Conservation (phyloP, 768 basidiomycete species). For the Leccinum uliginosum region DNA sequence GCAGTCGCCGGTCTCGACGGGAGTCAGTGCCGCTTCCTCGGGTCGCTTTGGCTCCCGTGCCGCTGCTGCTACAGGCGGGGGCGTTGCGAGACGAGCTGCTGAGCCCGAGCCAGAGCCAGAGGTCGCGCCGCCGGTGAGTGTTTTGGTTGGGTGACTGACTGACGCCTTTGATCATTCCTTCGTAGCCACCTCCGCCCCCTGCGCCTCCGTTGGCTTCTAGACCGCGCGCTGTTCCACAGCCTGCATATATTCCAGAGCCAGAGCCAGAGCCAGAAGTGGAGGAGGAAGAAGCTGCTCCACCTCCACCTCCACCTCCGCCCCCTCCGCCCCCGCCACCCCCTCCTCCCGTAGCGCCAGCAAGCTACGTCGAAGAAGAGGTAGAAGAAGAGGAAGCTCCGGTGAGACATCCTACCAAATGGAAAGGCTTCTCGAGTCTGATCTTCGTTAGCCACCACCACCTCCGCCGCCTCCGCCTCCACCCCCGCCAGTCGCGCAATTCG, state of each 20-base stretch:
- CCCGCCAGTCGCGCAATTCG: conserved; percentile 33
- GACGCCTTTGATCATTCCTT: neutral
- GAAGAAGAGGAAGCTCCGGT: conserved; percentile 11
- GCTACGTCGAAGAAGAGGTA: conserved; percentile 7
- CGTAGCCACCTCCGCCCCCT: conserved; percentile 28
- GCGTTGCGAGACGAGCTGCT: conserved; percentile 16
- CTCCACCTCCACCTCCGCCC: conserved; percentile 29
- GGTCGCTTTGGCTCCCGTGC: conserved; percentile 31
- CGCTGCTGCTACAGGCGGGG: conserved; percentile 28
- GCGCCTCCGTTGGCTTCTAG: conserved; percentile 18
- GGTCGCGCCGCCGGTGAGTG: conserved; percentile 28
- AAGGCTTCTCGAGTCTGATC: neutral
- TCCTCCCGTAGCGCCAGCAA: conserved; percentile 22
- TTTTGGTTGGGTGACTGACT: conserved; percentile 3
- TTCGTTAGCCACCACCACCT: conserved; percentile 17
- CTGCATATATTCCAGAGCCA: conserved; percentile 15
- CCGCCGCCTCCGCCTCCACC: conserved; percentile 37
- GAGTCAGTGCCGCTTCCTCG: conserved; percentile 35
- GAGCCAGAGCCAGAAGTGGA: conserved; percentile 18
- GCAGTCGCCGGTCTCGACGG: conserved; percentile 34
- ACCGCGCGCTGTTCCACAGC: conserved; percentile 18
- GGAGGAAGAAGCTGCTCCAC: conserved; percentile 14
- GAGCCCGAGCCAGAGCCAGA: conserved; percentile 27
- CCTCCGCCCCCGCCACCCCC: neutral
- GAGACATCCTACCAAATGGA: neutral